Evolutionary conservation across 2,329 filamentous ascomycete genomes (phyloP).

Genomic region (Blastomyces emzantsi): DNA sequence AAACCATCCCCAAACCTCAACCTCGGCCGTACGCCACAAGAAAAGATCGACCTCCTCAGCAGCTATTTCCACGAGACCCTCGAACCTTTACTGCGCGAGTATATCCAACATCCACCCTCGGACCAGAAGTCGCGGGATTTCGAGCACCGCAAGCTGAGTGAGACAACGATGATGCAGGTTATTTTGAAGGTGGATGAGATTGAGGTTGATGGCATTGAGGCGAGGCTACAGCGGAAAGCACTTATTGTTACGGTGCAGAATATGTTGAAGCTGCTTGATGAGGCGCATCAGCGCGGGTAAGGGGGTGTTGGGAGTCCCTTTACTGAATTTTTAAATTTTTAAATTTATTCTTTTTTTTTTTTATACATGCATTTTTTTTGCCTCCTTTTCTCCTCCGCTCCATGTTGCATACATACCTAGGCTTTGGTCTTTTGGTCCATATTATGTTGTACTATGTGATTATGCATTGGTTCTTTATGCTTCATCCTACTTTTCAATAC

Average conservation of each 20-base stretch:
- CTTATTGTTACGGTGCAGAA: slow-evolving; percentile 37
- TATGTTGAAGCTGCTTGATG: slow-evolving; percentile 32
- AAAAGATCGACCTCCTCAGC: slow-evolving; percentile 32
- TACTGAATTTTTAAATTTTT: neutral
- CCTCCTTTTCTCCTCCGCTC: slow-evolving; percentile 7
- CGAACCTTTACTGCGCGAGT: slow-evolving; percentile 31
- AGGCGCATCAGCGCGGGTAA: slow-evolving; percentile 11
- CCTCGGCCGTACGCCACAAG: slow-evolving; percentile 25
- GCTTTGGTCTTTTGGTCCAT: neutral
- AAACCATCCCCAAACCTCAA: slow-evolving; percentile 22
- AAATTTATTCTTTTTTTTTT: neutral
- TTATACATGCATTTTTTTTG: neutral
- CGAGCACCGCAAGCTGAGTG: slow-evolving; percentile 37
- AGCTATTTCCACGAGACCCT: slow-evolving; percentile 32
- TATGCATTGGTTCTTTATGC: no score
- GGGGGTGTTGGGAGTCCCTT: slow-evolving; percentile 2
- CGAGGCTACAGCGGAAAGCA: slow-evolving; percentile 41
- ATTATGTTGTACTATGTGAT: slow-evolving; percentile 4
- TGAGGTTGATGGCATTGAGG: slow-evolving; percentile 58
- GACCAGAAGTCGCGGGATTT: slow-evolving; percentile 34
- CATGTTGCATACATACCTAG: neutral
- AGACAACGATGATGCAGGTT: slow-evolving; percentile 37
- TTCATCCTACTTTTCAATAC: no score
- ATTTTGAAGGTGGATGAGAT: slow-evolving; percentile 57
- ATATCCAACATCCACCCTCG: slow-evolving; percentile 31